Evolutionary conservation across 1,139 yeast genomes (phyloP).

Genomic region (Eremothecium cymbalariae): DNA sequence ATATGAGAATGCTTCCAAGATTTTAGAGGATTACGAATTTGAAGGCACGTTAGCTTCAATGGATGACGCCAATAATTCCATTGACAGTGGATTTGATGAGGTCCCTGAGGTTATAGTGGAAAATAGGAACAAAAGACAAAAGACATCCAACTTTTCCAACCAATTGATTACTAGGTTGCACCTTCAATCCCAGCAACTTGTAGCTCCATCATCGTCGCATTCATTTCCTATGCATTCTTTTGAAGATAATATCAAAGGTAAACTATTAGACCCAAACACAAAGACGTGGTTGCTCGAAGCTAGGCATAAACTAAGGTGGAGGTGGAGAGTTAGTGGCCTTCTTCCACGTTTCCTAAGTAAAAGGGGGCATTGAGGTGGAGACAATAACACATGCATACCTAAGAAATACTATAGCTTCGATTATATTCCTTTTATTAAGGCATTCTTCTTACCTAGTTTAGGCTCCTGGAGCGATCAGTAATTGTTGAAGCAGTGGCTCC

Average conservation of each 20-base stretch:
- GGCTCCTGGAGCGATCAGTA: too few species aligned
- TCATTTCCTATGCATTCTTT: constrained; percentile 7
- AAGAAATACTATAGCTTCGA: too few species aligned
- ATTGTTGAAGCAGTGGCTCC: too few species aligned
- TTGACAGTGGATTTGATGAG: constrained; percentile 13
- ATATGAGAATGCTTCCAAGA: constrained; percentile 45
- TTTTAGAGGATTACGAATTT: constrained; percentile 32
- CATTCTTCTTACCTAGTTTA: too few species aligned
- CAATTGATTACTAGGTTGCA: constrained; percentile 28
- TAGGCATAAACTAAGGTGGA: constrained; percentile 37
- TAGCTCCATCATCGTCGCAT: background rate
- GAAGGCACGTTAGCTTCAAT: constrained; percentile 18
- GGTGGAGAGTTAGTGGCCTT: constrained; percentile 40
- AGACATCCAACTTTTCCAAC: constrained; percentile 25
- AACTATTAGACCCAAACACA: constrained; percentile 18
- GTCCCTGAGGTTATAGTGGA: constrained; percentile 12
- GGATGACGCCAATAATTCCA: constrained; percentile 10
- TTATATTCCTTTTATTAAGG: too few species aligned
- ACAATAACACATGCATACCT: too few species aligned
- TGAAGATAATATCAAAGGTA: constrained; percentile 12
- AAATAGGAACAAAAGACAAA: constrained; percentile 6
- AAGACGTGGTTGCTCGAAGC: constrained; percentile 33
- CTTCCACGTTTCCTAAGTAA: constrained; percentile 22
- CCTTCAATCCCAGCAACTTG: constrained; percentile 18
- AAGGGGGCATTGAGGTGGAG: too few species aligned